Evolutionary conservation across 164 flowering plant genomes (phyloP).

Genomic region (Saururus chinensis): DNA sequence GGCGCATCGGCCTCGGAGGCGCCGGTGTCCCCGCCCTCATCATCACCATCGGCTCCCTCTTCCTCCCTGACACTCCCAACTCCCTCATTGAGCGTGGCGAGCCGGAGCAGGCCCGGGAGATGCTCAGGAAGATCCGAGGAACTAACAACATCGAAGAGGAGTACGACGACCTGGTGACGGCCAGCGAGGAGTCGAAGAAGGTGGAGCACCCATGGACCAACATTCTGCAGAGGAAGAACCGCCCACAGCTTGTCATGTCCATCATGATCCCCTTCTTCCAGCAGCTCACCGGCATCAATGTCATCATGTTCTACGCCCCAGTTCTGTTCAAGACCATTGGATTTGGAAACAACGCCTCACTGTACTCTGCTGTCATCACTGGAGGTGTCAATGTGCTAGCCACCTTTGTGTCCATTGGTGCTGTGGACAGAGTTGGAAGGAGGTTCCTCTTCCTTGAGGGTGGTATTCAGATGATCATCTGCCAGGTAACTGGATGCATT

Average conservation of each 20-base stretch:
- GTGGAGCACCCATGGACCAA: no score
- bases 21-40: no score
- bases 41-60: no score
- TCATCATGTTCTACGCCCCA: constrained; percentile 30
- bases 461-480: constrained; percentile 16
- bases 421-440: constrained; percentile 19
- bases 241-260: constrained; percentile 20
- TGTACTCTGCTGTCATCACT: constrained; percentile 17
- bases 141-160: no score
- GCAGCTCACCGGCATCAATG: constrained; percentile 10
- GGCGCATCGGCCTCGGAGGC: no score
- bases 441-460: constrained; percentile 18
- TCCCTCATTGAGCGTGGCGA: no score
- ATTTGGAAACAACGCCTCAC: constrained; percentile 14
- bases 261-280: constrained; percentile 19
- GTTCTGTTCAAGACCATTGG: constrained; percentile 24
- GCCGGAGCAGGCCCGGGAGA: no score
- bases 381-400: constrained; percentile 19
- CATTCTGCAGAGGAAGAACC: no score
- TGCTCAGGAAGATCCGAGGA: no score
- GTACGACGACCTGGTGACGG: no score
- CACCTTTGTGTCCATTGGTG: constrained; percentile 15
- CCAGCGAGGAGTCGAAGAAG: no score
- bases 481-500: constrained; percentile 5
- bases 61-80: no score